Base-by-base conservation (phyloP, 176 grass and related monocot genomes). In the Juncus inflexus region DNA sequence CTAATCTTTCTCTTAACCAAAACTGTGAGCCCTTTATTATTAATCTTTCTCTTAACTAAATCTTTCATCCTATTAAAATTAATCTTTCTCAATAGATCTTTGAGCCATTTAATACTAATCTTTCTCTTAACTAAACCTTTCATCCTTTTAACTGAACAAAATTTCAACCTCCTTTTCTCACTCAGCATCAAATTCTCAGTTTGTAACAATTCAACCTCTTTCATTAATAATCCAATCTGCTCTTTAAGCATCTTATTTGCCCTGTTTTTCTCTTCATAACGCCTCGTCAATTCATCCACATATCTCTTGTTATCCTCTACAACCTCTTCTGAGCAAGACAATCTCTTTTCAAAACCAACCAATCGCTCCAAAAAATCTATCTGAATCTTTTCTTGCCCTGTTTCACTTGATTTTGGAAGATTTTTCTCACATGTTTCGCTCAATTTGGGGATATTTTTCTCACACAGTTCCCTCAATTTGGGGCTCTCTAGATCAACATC, bases 271-370 rank as follows among this genome's bases (percentile, higher is more conserved):
- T 70, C 67, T 15, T 58, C 52, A 2, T 47, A 59, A 9, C 67
- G 67, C n/a, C 40, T 45, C 67, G 42, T 1, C 37, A 71, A 19
- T 35, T 58, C 15, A 42, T 45, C 67, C 67, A 59, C 57, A 11
- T 71, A 52, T 28, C 38, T 71, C 57, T 58, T 41, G 67, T 59
- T 71, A 42, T 71, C 67, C 42, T 71, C 37, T 8, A 58, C 37
- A 59, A 71, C 51, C 54, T 71, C 67, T 15, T 71, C 67, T 16
- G 67, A 71, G 16, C 39, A 55, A 16, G 67, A 71, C 15, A 71
- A n/a, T 41, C 54, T 55, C 57, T 71, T 71, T 40, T 71, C 67
- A 58, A 71, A 71, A 58, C 57, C 54, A 42, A 71, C 15, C 67
- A 52, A 58, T 6, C 13, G 52, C 12, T 71, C 53, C 10, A 59